Evolutionary conservation across 257 asterid genomes (phyloP).

Genomic region (Solanum ossicruentum): DNA sequence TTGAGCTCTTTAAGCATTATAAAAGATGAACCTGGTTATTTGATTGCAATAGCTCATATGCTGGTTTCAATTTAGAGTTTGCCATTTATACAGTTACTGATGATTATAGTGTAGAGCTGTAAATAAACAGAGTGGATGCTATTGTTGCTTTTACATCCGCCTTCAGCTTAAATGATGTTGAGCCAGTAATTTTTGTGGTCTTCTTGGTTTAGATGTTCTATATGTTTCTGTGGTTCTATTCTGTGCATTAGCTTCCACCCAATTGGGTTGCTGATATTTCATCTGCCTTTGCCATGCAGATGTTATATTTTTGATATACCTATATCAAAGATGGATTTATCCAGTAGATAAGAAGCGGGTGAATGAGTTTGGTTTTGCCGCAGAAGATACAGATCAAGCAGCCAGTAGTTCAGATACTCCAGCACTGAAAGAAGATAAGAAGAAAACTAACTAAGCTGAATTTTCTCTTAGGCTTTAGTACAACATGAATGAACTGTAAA

Average conservation of each 20-base stretch:
- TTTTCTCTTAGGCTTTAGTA: background rate
- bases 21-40: background rate
- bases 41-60: background rate
- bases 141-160: background rate
- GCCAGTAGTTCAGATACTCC: conserved; percentile 16
- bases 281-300: conserved; percentile 38
- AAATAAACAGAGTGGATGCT: background rate
- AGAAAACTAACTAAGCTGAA: conserved; percentile 66
- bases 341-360: conserved; percentile 93
- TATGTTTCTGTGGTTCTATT: background rate
- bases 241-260: background rate
- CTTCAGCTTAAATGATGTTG: background rate
- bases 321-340: conserved; percentile 81
- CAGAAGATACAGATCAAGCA: conserved; percentile 58
- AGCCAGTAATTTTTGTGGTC: background rate
- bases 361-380: conserved; percentile 86
- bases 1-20: background rate
- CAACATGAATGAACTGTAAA: background rate
- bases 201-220: background rate
- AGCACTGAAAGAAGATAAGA: conserved; percentile 47
- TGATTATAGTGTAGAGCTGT: background rate
- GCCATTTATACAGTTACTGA: background rate
- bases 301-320: conserved; percentile 72
- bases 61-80: background rate
- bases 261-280: background rate